phyloP scores from a whole-genome alignment of 306 rosid genomes.

The Vicia sativa region DNA sequence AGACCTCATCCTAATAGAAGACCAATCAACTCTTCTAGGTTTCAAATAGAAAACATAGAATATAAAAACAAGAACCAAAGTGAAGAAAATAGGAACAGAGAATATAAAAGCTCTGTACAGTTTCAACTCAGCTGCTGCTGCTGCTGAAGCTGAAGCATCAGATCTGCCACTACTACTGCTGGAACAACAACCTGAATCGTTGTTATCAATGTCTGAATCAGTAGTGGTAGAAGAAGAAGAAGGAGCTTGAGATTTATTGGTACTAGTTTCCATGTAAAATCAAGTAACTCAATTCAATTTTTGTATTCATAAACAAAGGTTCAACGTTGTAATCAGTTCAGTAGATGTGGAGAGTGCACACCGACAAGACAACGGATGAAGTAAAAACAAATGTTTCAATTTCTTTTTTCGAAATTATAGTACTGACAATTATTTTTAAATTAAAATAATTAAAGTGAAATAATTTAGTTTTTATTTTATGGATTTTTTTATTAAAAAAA shows the following conservation, averaged over 20 bases:
- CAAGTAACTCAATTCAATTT: not conserved
- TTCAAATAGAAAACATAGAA: conserved; percentile 78
- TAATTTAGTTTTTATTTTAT: too few species aligned
- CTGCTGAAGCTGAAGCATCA: conserved; percentile 36
- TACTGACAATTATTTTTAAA: too few species aligned
- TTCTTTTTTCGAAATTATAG: too few species aligned
- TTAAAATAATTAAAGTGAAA: too few species aligned
- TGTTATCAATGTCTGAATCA: conserved; percentile 12
- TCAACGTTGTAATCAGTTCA: too few species aligned
- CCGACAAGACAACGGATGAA: too few species aligned
- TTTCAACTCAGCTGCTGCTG: conserved; percentile 48
- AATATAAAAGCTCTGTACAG: conserved; percentile 64
- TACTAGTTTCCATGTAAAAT: not conserved
- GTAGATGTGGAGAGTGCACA: too few species aligned
- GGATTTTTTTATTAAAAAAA: too few species aligned
- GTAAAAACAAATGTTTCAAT: too few species aligned
- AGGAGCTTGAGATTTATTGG: conserved; percentile 21
- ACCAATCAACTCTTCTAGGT: conserved; percentile 66
- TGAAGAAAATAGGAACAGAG: conserved; percentile 65
- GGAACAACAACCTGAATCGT: conserved; percentile 29
- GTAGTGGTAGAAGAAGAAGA: conserved; percentile 3
- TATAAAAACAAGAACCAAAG: conserved; percentile 65
- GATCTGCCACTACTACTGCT: conserved; percentile 16
- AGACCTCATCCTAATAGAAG: conserved; percentile 54
- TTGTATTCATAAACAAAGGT: too few species aligned